phyloP scores from a whole-genome alignment of 257 asterid species.

The Misopates orontium region DNA sequence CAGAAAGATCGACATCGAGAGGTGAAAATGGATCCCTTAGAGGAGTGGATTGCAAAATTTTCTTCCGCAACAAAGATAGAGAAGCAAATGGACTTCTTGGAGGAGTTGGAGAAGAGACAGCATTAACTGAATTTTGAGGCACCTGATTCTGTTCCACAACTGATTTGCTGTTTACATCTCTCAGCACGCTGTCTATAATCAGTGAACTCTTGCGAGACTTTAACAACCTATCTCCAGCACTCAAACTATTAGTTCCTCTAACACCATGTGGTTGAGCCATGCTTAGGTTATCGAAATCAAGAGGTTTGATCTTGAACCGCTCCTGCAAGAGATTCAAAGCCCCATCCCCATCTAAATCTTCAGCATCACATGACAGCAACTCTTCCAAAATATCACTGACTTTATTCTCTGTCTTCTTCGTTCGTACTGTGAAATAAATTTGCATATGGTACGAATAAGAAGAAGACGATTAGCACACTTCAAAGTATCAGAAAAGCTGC shows the following conservation, averaged over 20 bases:
- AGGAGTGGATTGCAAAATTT: conserved; percentile 48
- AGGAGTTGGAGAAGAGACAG: conserved; percentile 60
- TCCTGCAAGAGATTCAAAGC: conserved; percentile 68
- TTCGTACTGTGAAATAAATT: conserved; percentile 43
- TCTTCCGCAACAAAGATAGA: conserved; percentile 48
- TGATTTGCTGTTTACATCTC: conserved; percentile 39
- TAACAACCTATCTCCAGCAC: conserved; percentile 40
- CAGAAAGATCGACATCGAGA: conserved; percentile 39
- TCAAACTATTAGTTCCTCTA: conserved; percentile 45
- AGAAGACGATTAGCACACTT: conserved; percentile 1
- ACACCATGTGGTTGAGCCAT: conserved; percentile 41
- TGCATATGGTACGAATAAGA: conserved; percentile 26
- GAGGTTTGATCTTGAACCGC: conserved; percentile 61
- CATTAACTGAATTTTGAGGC: conserved; percentile 31
- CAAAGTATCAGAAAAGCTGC: conserved; percentile 10
- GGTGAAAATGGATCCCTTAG: conserved; percentile 66
- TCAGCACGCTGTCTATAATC: conserved; percentile 41
- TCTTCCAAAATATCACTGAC: conserved; percentile 46
- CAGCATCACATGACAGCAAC: conserved; percentile 45
- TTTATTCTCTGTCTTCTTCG: conserved; percentile 36
- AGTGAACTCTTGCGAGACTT: conserved; percentile 45
- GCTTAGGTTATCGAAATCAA: conserved; percentile 46
- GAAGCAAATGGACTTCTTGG: conserved; percentile 66
- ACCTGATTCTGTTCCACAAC: conserved; percentile 27
- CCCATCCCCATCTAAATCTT: conserved; percentile 66